Evolutionary conservation across 768 basidiomycete genomes (phyloP), one percentile per base, ranked within the genome.

Genomic region (Hypholoma sublateritium): DNA sequence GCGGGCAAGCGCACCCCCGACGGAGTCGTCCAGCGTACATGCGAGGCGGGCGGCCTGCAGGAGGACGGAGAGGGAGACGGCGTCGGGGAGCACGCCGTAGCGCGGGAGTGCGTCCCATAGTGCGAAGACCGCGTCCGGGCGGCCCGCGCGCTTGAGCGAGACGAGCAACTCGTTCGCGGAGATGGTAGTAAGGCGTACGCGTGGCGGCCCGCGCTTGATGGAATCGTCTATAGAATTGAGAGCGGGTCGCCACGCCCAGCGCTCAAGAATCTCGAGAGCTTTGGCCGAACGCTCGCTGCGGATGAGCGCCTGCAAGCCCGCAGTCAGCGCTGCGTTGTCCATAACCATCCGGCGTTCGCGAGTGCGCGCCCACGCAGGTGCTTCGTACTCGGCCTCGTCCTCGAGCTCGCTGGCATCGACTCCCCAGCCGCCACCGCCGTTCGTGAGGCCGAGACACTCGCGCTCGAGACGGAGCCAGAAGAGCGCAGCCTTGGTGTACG

Each of bases 51-150:
- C 85, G 1, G 84, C 75, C 51, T 84, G 79, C 47, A 93, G 76
- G 11, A 93, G 65, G 52, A 86, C 74, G 43, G 77, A 75, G 51
- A 93, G 79, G 28, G 87, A 82, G 49, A 70, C 67, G 16, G 76
- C 67, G 45, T 88, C 81, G 0, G 86, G 87, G 3, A 72, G 67
- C 0, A 86, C 72, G 4, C 74, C 77, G 67, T 88, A 94, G 3
- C 92, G 67, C 0, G 69, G 63, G 3, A 73, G 72, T 70, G 91
- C 81, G 22, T 87, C 84, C 87, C 89, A 93, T 1, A 92, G 63
- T 42, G 72, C 71, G 67, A 89, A 86, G 3, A 87, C 78, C 6
- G 80, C 71, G 61, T 89, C 88, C 0, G 87, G 87, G 3, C 88
- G 81, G 28, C 76, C 71, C 17, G 77, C 75, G 19, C 75, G 76